Percentiles rank a stretch among this genome's conserved stretches.
Conservation (phyloP, 306 rosid genomes). For the Begonia fuchsioides region DNA sequence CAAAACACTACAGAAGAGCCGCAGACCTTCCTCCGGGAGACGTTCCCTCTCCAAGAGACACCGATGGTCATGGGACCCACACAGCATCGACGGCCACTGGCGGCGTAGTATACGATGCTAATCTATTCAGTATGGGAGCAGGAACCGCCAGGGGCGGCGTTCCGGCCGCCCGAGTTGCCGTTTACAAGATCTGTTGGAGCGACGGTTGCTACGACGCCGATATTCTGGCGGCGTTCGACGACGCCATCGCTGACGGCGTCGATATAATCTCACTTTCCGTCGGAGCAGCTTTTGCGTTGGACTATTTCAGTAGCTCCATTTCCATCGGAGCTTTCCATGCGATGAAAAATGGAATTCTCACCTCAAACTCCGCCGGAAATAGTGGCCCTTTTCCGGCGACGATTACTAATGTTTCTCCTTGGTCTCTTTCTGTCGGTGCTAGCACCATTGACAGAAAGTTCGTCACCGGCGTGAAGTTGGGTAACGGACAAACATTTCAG, state of each 20-base stretch:
- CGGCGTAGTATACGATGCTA: conserved; percentile 12
- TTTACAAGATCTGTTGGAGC: conserved; percentile 36
- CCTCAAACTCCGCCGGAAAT: conserved; percentile 25
- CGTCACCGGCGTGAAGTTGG: conserved; percentile 19
- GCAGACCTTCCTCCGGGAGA: neutral
- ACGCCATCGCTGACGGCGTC: conserved; percentile 48
- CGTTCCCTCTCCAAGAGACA: conserved; percentile 21
- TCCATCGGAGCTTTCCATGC: conserved; percentile 45
- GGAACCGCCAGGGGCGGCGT: conserved; percentile 46
- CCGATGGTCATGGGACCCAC: conserved; percentile 41
- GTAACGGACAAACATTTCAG: conserved; percentile 20
- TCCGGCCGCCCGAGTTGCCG: conserved; percentile 35
- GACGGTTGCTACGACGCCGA: conserved; percentile 17
- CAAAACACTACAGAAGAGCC: conserved; percentile 15
- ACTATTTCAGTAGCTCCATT: conserved; percentile 13
- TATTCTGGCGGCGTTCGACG: conserved; percentile 40
- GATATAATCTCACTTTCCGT: conserved; percentile 28
- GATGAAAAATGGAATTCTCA: conserved; percentile 24
- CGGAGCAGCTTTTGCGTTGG: neutral
- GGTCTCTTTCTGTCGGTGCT: conserved; percentile 37
- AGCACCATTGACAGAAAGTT: conserved; percentile 30
- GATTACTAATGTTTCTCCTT: conserved; percentile 17
- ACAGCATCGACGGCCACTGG: conserved; percentile 40
- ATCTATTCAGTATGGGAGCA: conserved; percentile 16
- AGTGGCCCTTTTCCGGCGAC: conserved; percentile 8